Base-by-base conservation (phyloP, 768 basidiomycete species). In the Lentinula sp. region DNA sequence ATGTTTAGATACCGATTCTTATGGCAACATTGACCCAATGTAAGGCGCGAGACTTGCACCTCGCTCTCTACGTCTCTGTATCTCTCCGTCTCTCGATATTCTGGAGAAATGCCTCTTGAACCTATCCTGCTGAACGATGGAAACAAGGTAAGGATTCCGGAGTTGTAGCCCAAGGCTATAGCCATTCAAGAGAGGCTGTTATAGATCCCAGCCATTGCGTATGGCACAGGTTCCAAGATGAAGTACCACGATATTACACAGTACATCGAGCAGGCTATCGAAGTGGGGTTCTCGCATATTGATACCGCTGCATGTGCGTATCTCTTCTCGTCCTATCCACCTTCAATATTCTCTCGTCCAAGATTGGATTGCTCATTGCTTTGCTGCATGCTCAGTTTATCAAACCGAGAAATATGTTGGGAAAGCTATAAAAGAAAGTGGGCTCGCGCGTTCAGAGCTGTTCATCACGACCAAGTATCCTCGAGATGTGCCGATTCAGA, bases 131-230 rank as follows among this genome's bases (percentile, higher is more conserved):
- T 82, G 43, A 77, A 78, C 62, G 77, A 81, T 57, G 78, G 80
- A 32, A 69, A 74, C 65, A 68, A 75, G 68, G 77, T 74, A 39
- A 7, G 66, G 62, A 2, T 48, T 1, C 7, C 1, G 8, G 20
- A 6, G 6, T 33, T 36, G 15, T 39, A 56, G 28, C 28, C 28
- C 3, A 28, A 28, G 28, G 28, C 50, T 36, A 13, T 28, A 46
- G 4, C 41, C 43, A 9, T 13, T 59, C 37, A 7, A 37, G 52
- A 4, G 62, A 13, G 9, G 8, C 8, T n/a, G 15, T 42, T 28
- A 16, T 7, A 86, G 84, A 81, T 88, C 49, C 87, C 87, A 12
- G 70, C 72, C 16, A 82, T 89, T 59, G 86, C 85, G 0, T 87
- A 80, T 69, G 86, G 87, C 1, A 82, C 85, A 85, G 86, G 6